Conservation (phyloP, 2,329 filamentous ascomycete genomes). For the Endoconidiophora polonica region DNA sequence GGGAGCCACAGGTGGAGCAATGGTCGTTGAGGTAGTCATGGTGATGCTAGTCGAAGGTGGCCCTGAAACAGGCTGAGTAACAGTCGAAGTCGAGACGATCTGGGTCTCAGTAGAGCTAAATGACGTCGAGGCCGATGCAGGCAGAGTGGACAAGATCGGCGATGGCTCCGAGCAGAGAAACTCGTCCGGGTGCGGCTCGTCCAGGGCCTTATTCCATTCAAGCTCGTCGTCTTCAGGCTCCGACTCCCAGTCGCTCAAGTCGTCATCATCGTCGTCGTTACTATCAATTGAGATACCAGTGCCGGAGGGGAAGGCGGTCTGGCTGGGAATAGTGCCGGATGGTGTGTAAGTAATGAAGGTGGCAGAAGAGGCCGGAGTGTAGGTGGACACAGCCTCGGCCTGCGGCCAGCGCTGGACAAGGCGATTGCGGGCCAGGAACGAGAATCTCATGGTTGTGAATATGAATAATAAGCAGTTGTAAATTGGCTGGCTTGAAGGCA, state of each 20-base stretch:
- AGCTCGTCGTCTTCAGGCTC: conserved; percentile 9
- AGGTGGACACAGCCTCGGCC: background rate
- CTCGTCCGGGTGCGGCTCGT: background rate
- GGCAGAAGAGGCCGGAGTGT: background rate
- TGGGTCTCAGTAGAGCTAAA: background rate
- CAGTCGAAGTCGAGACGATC: background rate
- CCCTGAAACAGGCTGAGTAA: background rate
- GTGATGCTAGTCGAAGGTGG: background rate
- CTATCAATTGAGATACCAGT: background rate
- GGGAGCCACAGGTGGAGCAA: background rate
- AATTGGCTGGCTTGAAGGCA: background rate
- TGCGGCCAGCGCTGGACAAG: conserved; percentile 4
- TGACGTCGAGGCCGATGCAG: background rate
- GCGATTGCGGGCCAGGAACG: conserved; percentile 2
- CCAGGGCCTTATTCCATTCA: conserved; percentile 3
- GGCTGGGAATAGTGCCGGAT: background rate
- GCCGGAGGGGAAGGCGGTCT: background rate
- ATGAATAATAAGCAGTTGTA: background rate
- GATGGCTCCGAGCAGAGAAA: conserved; percentile 1
- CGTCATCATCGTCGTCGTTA: background rate
- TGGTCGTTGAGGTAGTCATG: background rate
- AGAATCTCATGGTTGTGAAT: conserved; percentile 7
- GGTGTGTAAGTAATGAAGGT: background rate
- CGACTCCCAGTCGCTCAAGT: conserved; percentile 10
- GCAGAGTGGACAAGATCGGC: background rate